These are phyloP conservation scores for Sesbania bispinosa DNA, from an alignment of 306 rosid genomes.

Conservation along the genomic window DNA sequence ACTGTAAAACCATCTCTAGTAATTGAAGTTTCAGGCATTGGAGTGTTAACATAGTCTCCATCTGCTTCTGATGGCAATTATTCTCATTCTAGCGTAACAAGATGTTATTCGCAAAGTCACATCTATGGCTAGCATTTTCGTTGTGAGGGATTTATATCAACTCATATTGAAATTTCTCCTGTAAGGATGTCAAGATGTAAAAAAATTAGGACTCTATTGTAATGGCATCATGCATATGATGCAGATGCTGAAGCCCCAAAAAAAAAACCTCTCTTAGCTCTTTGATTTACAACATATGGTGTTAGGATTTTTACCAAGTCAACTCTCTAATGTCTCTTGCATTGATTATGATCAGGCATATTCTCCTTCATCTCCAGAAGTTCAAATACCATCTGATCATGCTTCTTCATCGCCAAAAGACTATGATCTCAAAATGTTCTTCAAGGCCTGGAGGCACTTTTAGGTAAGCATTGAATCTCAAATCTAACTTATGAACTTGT, in stretches of 20 bases:
- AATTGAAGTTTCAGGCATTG: conserved; percentile 5
- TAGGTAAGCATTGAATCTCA: conserved; percentile 34
- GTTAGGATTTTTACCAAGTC: conserved; percentile 21
- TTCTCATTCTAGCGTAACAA: not conserved
- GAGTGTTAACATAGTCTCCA: not conserved
- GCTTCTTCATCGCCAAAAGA: conserved; percentile 35
- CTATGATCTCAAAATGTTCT: conserved; percentile 23
- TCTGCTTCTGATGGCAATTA: not conserved
- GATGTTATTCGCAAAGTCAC: conserved; percentile 1
- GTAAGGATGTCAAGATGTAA: not conserved
- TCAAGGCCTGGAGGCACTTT: conserved; percentile 30
- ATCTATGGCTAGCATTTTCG: not conserved
- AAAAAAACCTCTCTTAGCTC: not conserved
- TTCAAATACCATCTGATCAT: conserved; percentile 30
- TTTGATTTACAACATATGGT: not conserved
- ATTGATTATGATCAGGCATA: conserved; percentile 35
- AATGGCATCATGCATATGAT: not conserved
- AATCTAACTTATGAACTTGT: conserved; percentile 14
- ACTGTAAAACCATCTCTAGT: not conserved
- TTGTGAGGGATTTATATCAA: not conserved
- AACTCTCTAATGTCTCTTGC: conserved; percentile 25
- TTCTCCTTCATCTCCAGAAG: conserved; percentile 37
- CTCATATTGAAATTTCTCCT: not conserved
- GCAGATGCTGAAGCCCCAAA: not conserved
- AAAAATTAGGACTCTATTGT: not conserved